A percentile compares a stretch with the other conserved stretches of the same genome.
Evolutionary conservation across 805 yeast genomes (phyloP).

Genomic region (Candida nemodendra): DNA sequence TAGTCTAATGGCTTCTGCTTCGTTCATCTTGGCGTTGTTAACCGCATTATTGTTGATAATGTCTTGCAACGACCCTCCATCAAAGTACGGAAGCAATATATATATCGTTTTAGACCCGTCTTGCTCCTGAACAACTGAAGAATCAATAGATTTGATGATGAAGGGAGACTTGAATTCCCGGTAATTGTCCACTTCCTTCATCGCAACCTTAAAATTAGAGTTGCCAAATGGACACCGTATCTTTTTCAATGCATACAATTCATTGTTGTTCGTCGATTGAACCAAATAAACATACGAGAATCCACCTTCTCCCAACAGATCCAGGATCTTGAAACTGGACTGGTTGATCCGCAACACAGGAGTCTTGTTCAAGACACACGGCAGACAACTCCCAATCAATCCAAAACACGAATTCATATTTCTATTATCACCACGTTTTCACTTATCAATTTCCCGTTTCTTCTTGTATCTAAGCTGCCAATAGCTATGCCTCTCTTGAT

Average conservation of each 20-base stretch:
- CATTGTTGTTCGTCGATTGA: constrained; percentile 42
- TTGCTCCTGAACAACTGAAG: constrained; percentile 64
- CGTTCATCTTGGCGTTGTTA: constrained; percentile 51
- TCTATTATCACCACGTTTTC: too few relatives aligned
- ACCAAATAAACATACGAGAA: constrained; percentile 85
- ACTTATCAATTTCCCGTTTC: too few relatives aligned
- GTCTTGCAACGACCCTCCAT: constrained; percentile 76
- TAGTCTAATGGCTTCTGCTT: constrained; percentile 59
- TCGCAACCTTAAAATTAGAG: constrained; percentile 68
- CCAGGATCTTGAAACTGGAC: constrained; percentile 57
- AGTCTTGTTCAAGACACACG: constrained; percentile 40
- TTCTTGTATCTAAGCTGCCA: too few relatives aligned
- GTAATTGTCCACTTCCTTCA: constrained; percentile 76
- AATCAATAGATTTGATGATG: constrained; percentile 68
- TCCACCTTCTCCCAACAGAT: constrained; percentile 88
- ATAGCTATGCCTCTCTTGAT: too few relatives aligned
- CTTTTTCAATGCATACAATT: constrained; percentile 74
- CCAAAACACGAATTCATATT: constrained; percentile 15
- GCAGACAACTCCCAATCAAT: constrained; percentile 35
- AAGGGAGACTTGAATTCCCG: constrained; percentile 66
- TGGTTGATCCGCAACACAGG: constrained; percentile 66
- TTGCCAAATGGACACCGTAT: constrained; percentile 86
- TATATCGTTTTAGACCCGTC: constrained; percentile 82
- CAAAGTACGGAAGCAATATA: constrained; percentile 76
- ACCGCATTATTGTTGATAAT: constrained; percentile 64